phyloP scores from a whole-genome alignment of 1,284 basidiomycete genomes.

The Neotropicomus parvogracilis region DNA sequence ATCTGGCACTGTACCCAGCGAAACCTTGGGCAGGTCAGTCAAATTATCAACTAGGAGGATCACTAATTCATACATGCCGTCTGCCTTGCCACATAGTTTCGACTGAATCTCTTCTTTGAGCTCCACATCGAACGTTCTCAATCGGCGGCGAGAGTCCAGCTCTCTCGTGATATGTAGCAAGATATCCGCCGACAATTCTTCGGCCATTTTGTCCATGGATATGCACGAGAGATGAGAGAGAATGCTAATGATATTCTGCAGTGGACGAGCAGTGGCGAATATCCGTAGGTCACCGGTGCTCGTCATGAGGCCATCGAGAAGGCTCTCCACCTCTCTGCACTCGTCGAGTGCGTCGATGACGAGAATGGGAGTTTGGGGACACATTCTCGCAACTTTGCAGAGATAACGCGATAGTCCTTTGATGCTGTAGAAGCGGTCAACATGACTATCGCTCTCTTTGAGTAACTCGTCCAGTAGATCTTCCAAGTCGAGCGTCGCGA shows the following conservation, averaged over 20 bases:
- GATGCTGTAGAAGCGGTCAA: background rate
- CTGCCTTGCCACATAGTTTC: slow-evolving; percentile 3
- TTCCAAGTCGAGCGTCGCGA: too few species aligned
- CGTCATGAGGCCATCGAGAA: slow-evolving; percentile 5
- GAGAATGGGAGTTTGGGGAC: background rate
- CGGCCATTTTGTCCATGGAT: background rate
- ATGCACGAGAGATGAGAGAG: slow-evolving; percentile 3
- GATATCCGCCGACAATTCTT: slow-evolving; percentile 4
- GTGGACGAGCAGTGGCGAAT: slow-evolving; percentile 6
- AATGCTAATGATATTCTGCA: background rate
- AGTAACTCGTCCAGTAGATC: slow-evolving; percentile 1
- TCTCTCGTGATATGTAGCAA: slow-evolving; percentile 3
- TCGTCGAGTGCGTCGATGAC: slow-evolving; percentile 15
- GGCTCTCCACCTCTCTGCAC: slow-evolving; percentile 8
- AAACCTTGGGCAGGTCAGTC: slow-evolving; percentile 11
- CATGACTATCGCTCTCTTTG: background rate
- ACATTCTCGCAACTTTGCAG: background rate
- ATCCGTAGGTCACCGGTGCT: background rate
- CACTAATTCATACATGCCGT: background rate
- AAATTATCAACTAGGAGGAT: background rate
- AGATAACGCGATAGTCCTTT: background rate
- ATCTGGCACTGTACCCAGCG: slow-evolving; percentile 14
- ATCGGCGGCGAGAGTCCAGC: background rate
- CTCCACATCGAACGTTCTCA: background rate
- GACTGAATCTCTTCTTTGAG: slow-evolving; percentile 5